A percentile compares a stretch with the other conserved stretches of the same genome.
phyloP scores from a whole-genome alignment of 2,329 filamentous ascomycete species.

The Sphaerulina vaccinii region DNA sequence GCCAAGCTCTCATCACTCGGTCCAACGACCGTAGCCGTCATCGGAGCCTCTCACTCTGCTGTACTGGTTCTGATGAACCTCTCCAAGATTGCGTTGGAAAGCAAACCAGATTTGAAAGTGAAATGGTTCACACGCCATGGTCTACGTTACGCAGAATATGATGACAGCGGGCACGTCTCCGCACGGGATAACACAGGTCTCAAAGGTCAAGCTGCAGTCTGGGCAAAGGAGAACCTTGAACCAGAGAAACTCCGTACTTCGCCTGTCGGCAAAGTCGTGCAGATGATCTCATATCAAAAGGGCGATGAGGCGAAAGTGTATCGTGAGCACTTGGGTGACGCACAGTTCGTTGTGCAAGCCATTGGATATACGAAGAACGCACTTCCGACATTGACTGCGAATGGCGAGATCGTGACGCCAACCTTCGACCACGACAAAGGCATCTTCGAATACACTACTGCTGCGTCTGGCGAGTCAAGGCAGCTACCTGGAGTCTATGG shows the following conservation, averaged over 20 bases:
- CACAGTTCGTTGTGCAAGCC: conserved; percentile 57
- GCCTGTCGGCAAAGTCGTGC: conserved; percentile 46
- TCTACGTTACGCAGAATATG: conserved; percentile 61
- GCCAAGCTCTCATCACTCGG: conserved; percentile 41
- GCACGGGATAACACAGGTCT: conserved; percentile 64
- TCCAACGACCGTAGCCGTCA: conserved; percentile 52
- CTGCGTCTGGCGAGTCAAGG: conserved; percentile 17
- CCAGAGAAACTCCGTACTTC: conserved; percentile 48
- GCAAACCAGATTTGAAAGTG: conserved; percentile 55
- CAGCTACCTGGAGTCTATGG: conserved; percentile 56
- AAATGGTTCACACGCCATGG: conserved; percentile 63
- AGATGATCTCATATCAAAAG: conserved; percentile 44
- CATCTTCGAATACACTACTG: conserved; percentile 33
- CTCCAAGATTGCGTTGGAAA: conserved; percentile 51
- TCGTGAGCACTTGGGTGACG: conserved; percentile 43
- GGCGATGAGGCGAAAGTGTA: conserved; percentile 52
- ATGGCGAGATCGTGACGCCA: conserved; percentile 33
- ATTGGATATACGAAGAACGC: conserved; percentile 57
- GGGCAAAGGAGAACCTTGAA: conserved; percentile 60
- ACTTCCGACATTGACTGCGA: conserved; percentile 52
- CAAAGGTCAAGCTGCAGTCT: conserved; percentile 60
- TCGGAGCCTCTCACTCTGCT: conserved; percentile 63
- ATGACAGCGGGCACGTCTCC: conserved; percentile 58
- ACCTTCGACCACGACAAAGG: conserved; percentile 48
- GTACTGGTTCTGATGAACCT: conserved; percentile 63